A percentile compares a stretch with the other conserved stretches of the same genome.
These are phyloP conservation scores for Cordyceps sp. DNA, from an alignment of 2,329 filamentous ascomycete genomes.

Conservation along the genomic window DNA sequence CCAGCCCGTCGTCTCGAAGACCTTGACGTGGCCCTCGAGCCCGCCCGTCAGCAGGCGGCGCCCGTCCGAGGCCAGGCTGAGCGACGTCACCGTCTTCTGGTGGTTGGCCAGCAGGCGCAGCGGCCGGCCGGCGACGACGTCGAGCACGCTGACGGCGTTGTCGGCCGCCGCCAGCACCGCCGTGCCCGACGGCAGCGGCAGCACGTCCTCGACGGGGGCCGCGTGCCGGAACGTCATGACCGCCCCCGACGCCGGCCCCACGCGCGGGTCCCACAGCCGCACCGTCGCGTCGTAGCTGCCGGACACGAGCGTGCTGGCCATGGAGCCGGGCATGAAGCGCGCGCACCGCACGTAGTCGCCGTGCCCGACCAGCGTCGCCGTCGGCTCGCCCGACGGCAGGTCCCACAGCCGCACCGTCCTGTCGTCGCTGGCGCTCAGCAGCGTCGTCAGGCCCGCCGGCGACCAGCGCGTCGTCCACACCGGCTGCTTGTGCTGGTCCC, in stretches of 20 bases:
- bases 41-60: conserved; percentile 73
- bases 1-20: conserved; percentile 89
- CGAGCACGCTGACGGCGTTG: conserved; percentile 77
- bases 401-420: conserved; percentile 90
- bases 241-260: conserved; percentile 36
- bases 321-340: conserved; percentile 61
- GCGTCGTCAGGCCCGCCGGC: conserved; percentile 67
- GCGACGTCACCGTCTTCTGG: conserved; percentile 89
- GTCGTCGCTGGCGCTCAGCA: conserved; percentile 87
- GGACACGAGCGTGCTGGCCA: conserved; percentile 64
- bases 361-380: conserved; percentile 69
- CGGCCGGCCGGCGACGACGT: conserved; percentile 80
- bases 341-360: conserved; percentile 83
- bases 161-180: conserved; percentile 73
- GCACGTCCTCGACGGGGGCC: conserved; percentile 75
- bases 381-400: conserved; percentile 61
- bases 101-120: conserved; percentile 81
- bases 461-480: conserved; percentile 88
- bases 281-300: conserved; percentile 94
- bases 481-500: conserved; percentile 86
- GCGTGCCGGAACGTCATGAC: conserved; percentile 93
- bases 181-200: conserved; percentile 74
- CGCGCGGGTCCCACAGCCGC: conserved; percentile 79
- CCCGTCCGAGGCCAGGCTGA: conserved; percentile 67
- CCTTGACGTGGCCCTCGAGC: conserved; percentile 89